Conservation (phyloP, 2,329 filamentous ascomycete genomes). For the Emergomyces orientalis region DNA sequence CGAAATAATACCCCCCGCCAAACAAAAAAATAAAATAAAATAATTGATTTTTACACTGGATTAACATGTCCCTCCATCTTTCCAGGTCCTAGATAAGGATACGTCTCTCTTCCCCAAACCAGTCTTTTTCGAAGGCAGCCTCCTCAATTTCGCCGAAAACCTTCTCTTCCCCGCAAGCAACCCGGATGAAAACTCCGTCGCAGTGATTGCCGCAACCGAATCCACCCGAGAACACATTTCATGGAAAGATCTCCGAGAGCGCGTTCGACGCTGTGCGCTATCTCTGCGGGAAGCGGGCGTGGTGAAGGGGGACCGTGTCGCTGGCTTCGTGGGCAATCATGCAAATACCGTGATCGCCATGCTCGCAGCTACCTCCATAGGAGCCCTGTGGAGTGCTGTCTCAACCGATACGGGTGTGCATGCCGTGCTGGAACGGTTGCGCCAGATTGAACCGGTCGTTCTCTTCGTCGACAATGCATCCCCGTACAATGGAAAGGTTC, state of each 20-base stretch:
- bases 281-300: slow-evolving; percentile 61
- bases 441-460: slow-evolving; percentile 72
- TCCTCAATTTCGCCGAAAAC: slow-evolving; percentile 91
- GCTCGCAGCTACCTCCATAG: slow-evolving; percentile 71
- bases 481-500: slow-evolving; percentile 83
- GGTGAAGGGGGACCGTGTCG: slow-evolving; percentile 51
- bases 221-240: slow-evolving; percentile 54
- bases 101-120: slow-evolving; percentile 77
- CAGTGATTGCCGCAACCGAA: slow-evolving; percentile 77
- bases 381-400: slow-evolving; percentile 86
- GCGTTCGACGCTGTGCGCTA: slow-evolving; percentile 63
- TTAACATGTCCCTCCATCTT: background rate
- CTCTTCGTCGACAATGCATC: slow-evolving; percentile 83
- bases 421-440: slow-evolving; percentile 77
- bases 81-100: slow-evolving; percentile 57
- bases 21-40: background rate
- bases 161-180: slow-evolving; percentile 65
- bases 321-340: slow-evolving; percentile 80
- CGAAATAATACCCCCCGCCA: no score
- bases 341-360: slow-evolving; percentile 78
- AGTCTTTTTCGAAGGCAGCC: slow-evolving; percentile 69
- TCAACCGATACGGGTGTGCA: slow-evolving; percentile 88
- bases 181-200: slow-evolving; percentile 50
- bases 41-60: background rate
- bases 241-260: slow-evolving; percentile 72